Percentiles rank a stretch among this genome's conserved stretches.
Evolutionary conservation across 176 grass and related monocot species (phyloP).

Genomic region (Carex scoparia): DNA sequence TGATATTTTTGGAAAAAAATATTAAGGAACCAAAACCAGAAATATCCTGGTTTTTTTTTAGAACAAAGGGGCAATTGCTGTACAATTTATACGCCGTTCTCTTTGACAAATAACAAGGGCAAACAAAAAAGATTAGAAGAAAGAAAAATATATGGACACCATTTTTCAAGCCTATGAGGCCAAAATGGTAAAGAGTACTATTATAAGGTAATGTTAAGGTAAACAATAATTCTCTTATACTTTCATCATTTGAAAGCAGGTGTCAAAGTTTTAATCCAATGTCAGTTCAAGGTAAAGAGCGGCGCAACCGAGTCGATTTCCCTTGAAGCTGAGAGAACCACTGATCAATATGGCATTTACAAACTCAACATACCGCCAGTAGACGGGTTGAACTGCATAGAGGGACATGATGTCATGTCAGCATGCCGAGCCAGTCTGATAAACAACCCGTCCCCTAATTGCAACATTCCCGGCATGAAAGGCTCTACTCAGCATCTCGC

Average conservation of each 20-base stretch:
- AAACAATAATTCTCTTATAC: background rate
- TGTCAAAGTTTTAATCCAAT: constrained; percentile 62
- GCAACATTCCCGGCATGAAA: constrained; percentile 60
- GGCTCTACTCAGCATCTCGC: constrained; percentile 80
- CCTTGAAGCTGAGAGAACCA: constrained; percentile 78
- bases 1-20: too few relatives aligned
- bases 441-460: constrained; percentile 54
- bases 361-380: constrained; percentile 82
- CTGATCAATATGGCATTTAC: constrained; percentile 84
- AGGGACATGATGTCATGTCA: constrained; percentile 67
- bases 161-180: background rate
- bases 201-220: background rate
- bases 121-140: background rate
- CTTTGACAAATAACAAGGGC: background rate
- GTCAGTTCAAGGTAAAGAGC: constrained; percentile 81
- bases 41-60: background rate
- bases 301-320: constrained; percentile 55
- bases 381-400: constrained; percentile 71
- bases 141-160: background rate
- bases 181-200: background rate
- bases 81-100: background rate
- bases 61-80: background rate
- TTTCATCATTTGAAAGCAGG: constrained; percentile 43
- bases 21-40: too few relatives aligned
- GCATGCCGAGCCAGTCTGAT: constrained; percentile 76